Percentiles rank a stretch among this genome's conserved stretches.
phyloP scores from a whole-genome alignment of 768 basidiomycete species.

The Suillus cothurnatus region DNA sequence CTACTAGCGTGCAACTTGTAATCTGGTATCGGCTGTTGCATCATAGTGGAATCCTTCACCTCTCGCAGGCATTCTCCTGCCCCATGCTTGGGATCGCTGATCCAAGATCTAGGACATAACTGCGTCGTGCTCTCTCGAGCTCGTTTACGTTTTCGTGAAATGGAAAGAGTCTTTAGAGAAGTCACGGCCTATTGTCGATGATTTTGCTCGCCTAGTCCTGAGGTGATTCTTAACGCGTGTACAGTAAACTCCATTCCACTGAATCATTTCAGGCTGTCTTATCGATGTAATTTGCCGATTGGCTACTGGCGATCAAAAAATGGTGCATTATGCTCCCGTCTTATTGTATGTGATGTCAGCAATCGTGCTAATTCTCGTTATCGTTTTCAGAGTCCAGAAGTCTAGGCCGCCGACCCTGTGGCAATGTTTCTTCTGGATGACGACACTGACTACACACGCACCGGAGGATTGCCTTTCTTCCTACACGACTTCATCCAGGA shows the following conservation, averaged over 20 bases:
- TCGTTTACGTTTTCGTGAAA: not conserved
- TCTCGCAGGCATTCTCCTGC: not conserved
- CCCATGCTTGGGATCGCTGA: not conserved
- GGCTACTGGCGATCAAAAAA: slow-evolving; percentile 5
- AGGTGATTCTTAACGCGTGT: slow-evolving; percentile 17
- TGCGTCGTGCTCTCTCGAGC: not conserved
- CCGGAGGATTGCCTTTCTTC: slow-evolving; percentile 31
- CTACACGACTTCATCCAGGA: slow-evolving; percentile 20
- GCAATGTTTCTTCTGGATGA: slow-evolving; percentile 4
- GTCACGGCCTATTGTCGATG: not conserved
- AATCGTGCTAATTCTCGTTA: slow-evolving; percentile 1
- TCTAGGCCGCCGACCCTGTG: not conserved
- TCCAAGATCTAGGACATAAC: not conserved
- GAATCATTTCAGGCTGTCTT: slow-evolving; percentile 15
- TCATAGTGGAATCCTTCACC: not conserved
- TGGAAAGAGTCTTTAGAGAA: not conserved
- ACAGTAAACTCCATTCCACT: not conserved
- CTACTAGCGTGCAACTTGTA: not conserved
- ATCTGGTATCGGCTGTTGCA: not conserved
- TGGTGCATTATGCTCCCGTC: slow-evolving; percentile 26
- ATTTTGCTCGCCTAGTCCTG: slow-evolving; percentile 11
- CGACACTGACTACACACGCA: slow-evolving; percentile 16
- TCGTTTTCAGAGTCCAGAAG: slow-evolving; percentile 12
- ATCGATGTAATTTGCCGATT: not conserved
- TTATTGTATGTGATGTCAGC: slow-evolving; percentile 20